phyloP scores from a whole-genome alignment of 768 basidiomycete species.

The Rhodotorula kratochvilovae region DNA sequence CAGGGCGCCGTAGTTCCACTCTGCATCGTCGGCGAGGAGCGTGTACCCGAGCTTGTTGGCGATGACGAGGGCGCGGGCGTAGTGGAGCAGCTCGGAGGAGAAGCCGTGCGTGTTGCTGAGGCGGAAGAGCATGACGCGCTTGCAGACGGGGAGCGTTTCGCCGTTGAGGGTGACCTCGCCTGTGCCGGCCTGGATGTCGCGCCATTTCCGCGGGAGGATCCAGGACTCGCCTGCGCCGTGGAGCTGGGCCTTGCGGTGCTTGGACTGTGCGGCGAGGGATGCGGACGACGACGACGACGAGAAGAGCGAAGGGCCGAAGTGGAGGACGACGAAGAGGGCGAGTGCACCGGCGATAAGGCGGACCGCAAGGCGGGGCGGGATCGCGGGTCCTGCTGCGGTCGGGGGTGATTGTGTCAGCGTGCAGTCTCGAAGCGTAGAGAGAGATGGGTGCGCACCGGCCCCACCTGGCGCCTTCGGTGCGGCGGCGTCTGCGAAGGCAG shows the following conservation, averaged over 20 bases:
- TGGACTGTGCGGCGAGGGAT: neutral
- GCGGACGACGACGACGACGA: neutral
- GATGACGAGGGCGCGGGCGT: conserved; percentile 27
- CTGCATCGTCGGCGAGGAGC: conserved; percentile 32
- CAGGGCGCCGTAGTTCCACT: conserved; percentile 31
- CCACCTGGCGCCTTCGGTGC: too few relatives aligned
- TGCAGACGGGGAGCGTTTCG: conserved; percentile 29
- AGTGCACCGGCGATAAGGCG: conserved; percentile 9
- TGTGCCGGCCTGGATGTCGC: conserved; percentile 17
- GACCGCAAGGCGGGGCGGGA: conserved; percentile 6
- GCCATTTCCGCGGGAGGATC: conserved; percentile 31
- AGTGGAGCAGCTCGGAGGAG: conserved; percentile 29
- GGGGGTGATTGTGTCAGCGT: too few relatives aligned
- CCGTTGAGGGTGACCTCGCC: conserved; percentile 12
- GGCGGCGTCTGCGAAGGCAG: too few relatives aligned
- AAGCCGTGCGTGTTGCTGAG: conserved; percentile 30
- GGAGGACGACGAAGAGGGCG: conserved; percentile 23
- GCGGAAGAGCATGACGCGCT: conserved; percentile 31
- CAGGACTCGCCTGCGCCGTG: conserved; percentile 22
- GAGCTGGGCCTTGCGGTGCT: conserved; percentile 11
- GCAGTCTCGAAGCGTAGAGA: too few relatives aligned
- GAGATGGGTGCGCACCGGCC: neutral
- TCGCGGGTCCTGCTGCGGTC: neutral
- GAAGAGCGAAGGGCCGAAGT: conserved; percentile 6
- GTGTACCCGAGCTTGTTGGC: conserved; percentile 36